Conservation (phyloP, 768 basidiomycete species). For the Phaffia tasmanica region DNA sequence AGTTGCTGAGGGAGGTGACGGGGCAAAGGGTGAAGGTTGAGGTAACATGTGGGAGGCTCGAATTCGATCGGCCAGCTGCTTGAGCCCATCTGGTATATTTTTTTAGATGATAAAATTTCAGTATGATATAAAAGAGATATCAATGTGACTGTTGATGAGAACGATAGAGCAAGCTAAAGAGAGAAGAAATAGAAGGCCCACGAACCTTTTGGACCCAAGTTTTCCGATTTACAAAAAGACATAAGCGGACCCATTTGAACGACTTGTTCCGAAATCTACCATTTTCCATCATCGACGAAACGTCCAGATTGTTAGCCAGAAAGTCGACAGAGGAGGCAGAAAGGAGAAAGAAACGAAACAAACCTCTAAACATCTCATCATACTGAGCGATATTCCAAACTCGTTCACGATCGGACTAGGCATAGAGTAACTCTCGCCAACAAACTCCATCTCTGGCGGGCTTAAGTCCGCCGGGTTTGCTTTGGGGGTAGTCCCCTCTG, state of each 20-base stretch:
- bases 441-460: neutral
- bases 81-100: no score
- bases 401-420: constrained; percentile 16
- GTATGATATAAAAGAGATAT: no score
- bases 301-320: no score
- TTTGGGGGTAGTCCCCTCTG: neutral
- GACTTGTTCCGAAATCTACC: constrained; percentile 15
- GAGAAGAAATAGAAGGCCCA: neutral
- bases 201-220: constrained; percentile 15
- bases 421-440: constrained; percentile 7
- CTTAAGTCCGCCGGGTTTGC: neutral
- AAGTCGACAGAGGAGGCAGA: no score
- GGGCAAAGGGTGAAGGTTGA: no score
- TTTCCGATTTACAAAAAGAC: constrained; percentile 16
- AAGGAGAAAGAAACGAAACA: neutral
- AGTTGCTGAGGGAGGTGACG: no score
- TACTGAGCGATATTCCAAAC: constrained; percentile 17
- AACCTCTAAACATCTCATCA: constrained; percentile 23
- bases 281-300: no score
- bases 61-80: no score
- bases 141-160: no score
- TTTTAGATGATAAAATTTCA: no score
- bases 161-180: neutral
- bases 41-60: no score
- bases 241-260: constrained; percentile 18